Conservation (phyloP, 2,329 filamentous ascomycete species). For the Aquanectria penicillioides region DNA sequence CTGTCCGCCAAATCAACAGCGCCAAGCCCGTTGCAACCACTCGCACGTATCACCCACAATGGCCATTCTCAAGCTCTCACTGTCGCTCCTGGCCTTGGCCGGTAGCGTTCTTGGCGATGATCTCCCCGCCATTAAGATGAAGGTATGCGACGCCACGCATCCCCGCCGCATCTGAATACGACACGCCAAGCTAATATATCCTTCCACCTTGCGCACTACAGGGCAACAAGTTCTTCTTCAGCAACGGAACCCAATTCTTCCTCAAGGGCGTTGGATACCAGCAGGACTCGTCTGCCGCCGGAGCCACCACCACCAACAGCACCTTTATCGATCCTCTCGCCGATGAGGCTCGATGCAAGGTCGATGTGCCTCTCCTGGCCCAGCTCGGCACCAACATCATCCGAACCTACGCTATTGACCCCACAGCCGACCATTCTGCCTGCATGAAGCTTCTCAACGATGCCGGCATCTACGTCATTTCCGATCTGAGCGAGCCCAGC, state of each 20-base stretch:
- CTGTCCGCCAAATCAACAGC: background rate
- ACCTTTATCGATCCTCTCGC: slow-evolving; percentile 86
- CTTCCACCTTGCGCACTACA: slow-evolving; percentile 43
- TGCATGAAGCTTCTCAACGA: slow-evolving; percentile 88
- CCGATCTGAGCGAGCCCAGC: slow-evolving; percentile 85
- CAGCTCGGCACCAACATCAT: slow-evolving; percentile 90
- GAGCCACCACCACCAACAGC: slow-evolving; percentile 55
- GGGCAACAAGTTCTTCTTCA: slow-evolving; percentile 90
- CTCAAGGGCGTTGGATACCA: slow-evolving; percentile 97
- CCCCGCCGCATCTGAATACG: background rate
- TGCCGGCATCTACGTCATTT: slow-evolving; percentile 93
- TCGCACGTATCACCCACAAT: background rate
- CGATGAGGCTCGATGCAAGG: slow-evolving; percentile 75
- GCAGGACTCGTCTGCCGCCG: slow-evolving; percentile 73
- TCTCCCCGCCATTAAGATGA: slow-evolving; percentile 11
- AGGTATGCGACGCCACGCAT: background rate
- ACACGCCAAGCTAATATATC: background rate
- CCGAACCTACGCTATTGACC: slow-evolving; percentile 93
- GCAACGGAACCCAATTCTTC: slow-evolving; percentile 76
- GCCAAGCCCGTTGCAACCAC: background rate
- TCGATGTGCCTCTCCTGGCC: slow-evolving; percentile 84
- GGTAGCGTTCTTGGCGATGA: background rate
- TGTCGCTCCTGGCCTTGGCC: slow-evolving; percentile 5
- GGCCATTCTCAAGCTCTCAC: background rate
- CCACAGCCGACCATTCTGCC: slow-evolving; percentile 76